Percentiles rank a stretch among this genome's conserved stretches.
Evolutionary conservation across 139 green algal genomes (phyloP).

Genomic region (Chlorella sp.): DNA sequence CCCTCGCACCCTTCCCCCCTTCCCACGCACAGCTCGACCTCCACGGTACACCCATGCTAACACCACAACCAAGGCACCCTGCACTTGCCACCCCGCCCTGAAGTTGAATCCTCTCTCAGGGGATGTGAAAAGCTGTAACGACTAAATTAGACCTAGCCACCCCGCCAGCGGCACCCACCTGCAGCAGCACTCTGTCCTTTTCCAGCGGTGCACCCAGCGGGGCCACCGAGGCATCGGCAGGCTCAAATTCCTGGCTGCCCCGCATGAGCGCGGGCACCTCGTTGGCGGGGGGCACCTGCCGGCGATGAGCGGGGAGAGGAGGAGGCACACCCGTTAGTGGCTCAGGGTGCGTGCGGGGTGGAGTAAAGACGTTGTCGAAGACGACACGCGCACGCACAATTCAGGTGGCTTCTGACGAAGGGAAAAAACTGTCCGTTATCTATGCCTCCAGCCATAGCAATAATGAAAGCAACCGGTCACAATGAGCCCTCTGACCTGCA

Average conservation of each 20-base stretch:
- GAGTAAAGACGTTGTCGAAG: too few species aligned
- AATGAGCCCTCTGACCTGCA: not conserved
- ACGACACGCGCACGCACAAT: too few species aligned
- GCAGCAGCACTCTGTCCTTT: conserved; percentile 58
- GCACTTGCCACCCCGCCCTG: too few species aligned
- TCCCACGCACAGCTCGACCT: not conserved
- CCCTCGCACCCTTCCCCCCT: not conserved
- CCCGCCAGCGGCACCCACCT: conserved; percentile 36
- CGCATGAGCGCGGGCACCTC: not conserved
- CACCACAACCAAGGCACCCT: too few species aligned
- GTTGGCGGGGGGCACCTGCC: not conserved
- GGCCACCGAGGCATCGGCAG: conserved; percentile 10
- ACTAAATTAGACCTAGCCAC: too few species aligned
- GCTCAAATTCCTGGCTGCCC: conserved; percentile 44
- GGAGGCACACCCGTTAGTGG: not conserved
- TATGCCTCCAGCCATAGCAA: too few species aligned
- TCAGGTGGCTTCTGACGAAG: too few species aligned
- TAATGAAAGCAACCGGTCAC: too few species aligned
- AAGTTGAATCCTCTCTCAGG: too few species aligned
- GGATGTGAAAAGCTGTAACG: too few species aligned
- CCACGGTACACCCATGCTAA: not conserved
- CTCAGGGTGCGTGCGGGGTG: too few species aligned
- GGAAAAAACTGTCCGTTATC: too few species aligned
- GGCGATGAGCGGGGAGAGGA: not conserved
- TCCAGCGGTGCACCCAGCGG: conserved; percentile 50